Evolutionary conservation across 345 rosid species (phyloP), one percentile per base, ranked within the genome.

Genomic region (Laguncularia racemosa): DNA sequence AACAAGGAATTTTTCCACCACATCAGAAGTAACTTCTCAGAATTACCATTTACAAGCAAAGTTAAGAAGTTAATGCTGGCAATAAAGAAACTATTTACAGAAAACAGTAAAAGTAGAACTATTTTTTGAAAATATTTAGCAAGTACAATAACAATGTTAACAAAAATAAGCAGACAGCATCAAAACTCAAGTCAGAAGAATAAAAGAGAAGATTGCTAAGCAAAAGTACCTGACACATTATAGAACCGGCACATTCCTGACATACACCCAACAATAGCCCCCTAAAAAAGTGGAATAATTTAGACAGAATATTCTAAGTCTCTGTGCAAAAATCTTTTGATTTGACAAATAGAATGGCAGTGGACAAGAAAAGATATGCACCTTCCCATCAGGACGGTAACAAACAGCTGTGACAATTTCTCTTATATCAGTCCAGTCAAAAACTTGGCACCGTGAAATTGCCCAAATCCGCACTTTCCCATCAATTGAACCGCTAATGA

Each of bases 381-480:
- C 96, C 93, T 86, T 73, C 44, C 97, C 97, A 67, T 89, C 85
- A 2, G 91, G 95, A n/a, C 76, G 84, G 60, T 84, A 89, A 69
- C 95, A 84, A 59, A 84, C 89, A 47, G 97, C 89, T 55, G 91
- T 84, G 40, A 89, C 88, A 28, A 89, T 77, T 53, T 79, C 89
- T 69, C 84, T 73, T 50, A 68, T 60, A 55, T 86, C 91, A 1
- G 78, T 80, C 97, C 97, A 89, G 49, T 89, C 97, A 57, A 82
- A 81, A 61, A 89, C 97, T 53, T 82, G 84, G 74, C 82, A 74
- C 20, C 69, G 63, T 64, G 78, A 65, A 67, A 74, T 59, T 47
- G 78, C 79, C 97, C 97, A 89, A 33, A 86, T 84, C 44, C 97
- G 89, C 58, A 89, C 76, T 79, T 84, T 89, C 48, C 95, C 95